Evolutionary conservation across 352 stramenopile genomes (phyloP).

Genomic region (Peronospora belbahrii): DNA sequence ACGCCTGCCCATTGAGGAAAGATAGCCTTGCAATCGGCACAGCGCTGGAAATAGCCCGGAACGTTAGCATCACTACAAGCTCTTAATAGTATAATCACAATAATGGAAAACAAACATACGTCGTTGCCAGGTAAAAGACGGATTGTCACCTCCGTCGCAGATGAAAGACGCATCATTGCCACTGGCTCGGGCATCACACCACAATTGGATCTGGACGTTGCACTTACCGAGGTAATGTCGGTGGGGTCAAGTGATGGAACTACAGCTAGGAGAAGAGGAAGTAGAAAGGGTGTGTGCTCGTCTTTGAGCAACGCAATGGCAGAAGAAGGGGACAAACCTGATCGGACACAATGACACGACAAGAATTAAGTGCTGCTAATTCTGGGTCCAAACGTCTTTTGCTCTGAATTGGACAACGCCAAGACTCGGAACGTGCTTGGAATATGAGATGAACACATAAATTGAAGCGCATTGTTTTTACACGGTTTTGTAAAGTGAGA

Average conservation of each 20-base stretch:
- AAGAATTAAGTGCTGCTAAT: too few relatives aligned
- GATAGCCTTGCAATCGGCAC: slow-evolving; percentile 70
- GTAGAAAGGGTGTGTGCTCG: too few relatives aligned
- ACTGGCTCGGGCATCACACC: slow-evolving; percentile 17
- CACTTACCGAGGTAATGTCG: slow-evolving; percentile 9
- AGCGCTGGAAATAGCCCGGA: slow-evolving; percentile 37
- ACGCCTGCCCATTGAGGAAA: slow-evolving; percentile 80
- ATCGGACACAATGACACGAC: too few relatives aligned
- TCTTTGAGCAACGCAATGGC: slow-evolving; percentile 13
- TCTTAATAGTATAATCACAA: too few relatives aligned
- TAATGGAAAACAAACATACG: slow-evolving; percentile 26
- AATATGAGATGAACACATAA: too few relatives aligned
- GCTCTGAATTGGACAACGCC: too few relatives aligned
- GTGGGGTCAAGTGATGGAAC: slow-evolving; percentile 10
- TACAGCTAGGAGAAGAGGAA: slow-evolving; percentile 11
- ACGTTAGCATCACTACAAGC: background rate
- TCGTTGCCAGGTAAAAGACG: slow-evolving; percentile 69
- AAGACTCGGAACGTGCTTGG: too few relatives aligned
- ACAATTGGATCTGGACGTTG: slow-evolving; percentile 1
- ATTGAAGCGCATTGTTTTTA: too few relatives aligned
- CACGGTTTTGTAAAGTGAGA: too few relatives aligned
- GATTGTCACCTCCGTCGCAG: slow-evolving; percentile 41
- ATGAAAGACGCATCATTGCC: slow-evolving; percentile 33
- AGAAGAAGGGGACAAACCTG: too few relatives aligned
- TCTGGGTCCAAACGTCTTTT: too few relatives aligned